Evolutionary conservation across 352 stramenopile species (phyloP).

Genomic region (Paralagenidium karlingii): DNA sequence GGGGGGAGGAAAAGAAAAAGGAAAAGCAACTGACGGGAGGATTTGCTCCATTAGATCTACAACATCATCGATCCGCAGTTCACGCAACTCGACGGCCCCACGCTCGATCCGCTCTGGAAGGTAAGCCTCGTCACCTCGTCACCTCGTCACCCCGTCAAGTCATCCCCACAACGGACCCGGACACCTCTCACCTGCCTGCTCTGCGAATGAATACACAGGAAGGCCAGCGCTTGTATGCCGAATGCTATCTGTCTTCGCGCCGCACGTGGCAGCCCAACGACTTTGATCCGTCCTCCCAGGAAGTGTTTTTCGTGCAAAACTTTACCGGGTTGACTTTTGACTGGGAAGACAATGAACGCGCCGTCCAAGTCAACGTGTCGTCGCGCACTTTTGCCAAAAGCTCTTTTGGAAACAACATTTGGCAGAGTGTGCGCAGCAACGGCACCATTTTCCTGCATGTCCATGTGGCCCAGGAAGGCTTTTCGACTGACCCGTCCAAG

Average conservation of each 20-base stretch:
- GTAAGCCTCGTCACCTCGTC: constrained; percentile 5
- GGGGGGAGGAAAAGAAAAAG: background rate
- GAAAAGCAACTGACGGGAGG: background rate
- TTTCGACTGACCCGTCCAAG: constrained; percentile 25
- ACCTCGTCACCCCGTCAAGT: background rate
- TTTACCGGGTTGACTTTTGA: constrained; percentile 53
- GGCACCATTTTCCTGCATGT: constrained; percentile 55
- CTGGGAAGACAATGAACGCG: constrained; percentile 47
- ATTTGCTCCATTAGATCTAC: constrained; percentile 26
- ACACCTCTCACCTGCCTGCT: too few species aligned
- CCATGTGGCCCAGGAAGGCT: constrained; percentile 43
- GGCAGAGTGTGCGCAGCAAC: constrained; percentile 30
- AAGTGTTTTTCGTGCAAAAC: constrained; percentile 24
- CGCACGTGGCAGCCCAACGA: constrained; percentile 17
- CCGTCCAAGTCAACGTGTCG: constrained; percentile 19
- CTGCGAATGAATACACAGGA: too few species aligned
- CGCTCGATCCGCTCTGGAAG: constrained; percentile 47
- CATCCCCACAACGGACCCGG: background rate
- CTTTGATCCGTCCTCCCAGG: constrained; percentile 1
- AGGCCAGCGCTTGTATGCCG: constrained; percentile 33
- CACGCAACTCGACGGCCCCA: constrained; percentile 19
- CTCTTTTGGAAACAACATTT: constrained; percentile 7
- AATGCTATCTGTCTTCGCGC: constrained; percentile 43
- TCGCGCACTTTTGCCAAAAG: constrained; percentile 3
- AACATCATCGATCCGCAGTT: constrained; percentile 63